These are phyloP conservation scores for Auxenochlorella pyrenoidosa DNA, from an alignment of 139 green algal genomes.

Conservation along the genomic window DNA sequence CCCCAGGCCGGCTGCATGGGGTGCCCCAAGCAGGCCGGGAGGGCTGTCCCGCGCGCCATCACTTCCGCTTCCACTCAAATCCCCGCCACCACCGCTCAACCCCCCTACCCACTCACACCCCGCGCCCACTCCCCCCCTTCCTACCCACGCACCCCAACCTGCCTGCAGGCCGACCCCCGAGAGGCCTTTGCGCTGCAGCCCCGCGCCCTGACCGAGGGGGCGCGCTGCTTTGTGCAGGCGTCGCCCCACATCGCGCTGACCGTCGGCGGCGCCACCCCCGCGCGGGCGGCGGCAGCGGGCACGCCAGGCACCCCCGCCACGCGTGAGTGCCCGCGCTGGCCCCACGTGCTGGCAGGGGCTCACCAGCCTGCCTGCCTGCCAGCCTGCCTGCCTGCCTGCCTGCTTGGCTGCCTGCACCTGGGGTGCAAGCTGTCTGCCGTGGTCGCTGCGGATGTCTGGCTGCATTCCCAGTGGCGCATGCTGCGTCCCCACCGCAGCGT, in stretches of 20 bases:
- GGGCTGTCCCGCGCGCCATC: too few relatives aligned
- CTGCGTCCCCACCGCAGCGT: not conserved
- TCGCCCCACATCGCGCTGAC: not conserved
- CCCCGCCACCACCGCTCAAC: too few relatives aligned
- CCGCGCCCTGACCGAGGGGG: conserved; percentile 52
- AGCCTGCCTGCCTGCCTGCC: not conserved
- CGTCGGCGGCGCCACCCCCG: conserved; percentile 6
- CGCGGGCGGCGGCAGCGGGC: not conserved
- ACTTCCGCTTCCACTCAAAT: too few relatives aligned
- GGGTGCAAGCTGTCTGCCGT: not conserved
- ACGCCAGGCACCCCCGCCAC: not conserved
- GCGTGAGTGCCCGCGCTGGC: not conserved
- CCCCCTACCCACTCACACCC: not conserved
- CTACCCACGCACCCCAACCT: not conserved
- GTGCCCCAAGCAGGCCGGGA: too few relatives aligned
- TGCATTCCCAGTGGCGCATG: not conserved
- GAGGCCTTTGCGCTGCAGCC: conserved; percentile 53
- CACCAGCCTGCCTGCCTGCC: not conserved
- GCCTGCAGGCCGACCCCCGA: conserved; percentile 15
- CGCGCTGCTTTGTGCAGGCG: conserved; percentile 60
- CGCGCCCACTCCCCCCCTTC: not conserved
- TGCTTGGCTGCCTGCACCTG: not conserved
- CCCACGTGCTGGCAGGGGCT: too few relatives aligned
- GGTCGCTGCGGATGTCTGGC: not conserved
- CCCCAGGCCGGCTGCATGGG: too few relatives aligned